phyloP scores from a whole-genome alignment of 495 filamentous ascomycete species.

The Beverwykella pulmonaria region DNA sequence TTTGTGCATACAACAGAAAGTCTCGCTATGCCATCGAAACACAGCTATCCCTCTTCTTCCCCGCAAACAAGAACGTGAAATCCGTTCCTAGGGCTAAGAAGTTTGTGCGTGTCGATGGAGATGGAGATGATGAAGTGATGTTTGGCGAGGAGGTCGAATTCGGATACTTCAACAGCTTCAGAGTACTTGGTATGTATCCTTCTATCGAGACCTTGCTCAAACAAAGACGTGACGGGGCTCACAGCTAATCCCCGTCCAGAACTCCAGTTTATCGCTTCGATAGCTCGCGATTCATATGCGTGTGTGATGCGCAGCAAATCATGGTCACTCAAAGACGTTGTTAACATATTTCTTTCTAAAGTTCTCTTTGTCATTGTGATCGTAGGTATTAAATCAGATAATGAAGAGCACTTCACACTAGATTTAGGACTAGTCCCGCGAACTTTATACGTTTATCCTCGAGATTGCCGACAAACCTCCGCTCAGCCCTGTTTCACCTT shows the following conservation, averaged over 20 bases:
- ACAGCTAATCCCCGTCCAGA: too few species aligned
- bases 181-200: too few species aligned
- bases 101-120: background rate
- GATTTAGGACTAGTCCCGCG: too few species aligned
- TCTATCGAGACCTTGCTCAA: too few species aligned
- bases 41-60: conserved; percentile 9
- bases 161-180: too few species aligned
- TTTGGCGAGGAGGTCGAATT: too few species aligned
- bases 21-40: conserved; percentile 1
- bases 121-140: background rate
- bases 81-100: conserved; percentile 16
- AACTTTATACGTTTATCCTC: background rate
- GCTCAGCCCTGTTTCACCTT: background rate
- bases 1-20: too few species aligned
- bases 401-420: too few species aligned
- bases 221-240: too few species aligned
- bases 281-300: conserved; percentile 5
- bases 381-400: too few species aligned
- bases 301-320: conserved; percentile 18
- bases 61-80: conserved; percentile 6
- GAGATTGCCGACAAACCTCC: background rate
- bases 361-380: too few species aligned
- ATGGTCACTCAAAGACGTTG: background rate
- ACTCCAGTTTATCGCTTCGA: too few species aligned
- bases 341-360: background rate